Percentiles rank a stretch among this genome's conserved stretches.
phyloP scores from a whole-genome alignment of 208 protist genomes.

The Trichomonas tenax region DNA sequence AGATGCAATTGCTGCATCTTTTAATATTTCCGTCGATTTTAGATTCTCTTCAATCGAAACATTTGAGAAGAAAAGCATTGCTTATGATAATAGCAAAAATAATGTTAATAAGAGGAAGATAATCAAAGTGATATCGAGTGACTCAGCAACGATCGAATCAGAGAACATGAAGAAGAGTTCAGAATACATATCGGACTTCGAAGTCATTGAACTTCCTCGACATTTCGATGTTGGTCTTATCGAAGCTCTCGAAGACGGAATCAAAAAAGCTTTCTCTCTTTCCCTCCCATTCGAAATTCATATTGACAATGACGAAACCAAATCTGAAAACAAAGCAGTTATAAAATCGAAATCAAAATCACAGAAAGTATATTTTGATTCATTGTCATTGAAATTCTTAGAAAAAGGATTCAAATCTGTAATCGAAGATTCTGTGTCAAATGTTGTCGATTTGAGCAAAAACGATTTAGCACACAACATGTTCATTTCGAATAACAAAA shows the following conservation, averaged over 20 bases:
- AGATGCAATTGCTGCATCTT: neutral
- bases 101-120: too few species aligned
- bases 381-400: neutral
- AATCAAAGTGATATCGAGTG: neutral
- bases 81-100: too few species aligned
- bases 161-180: neutral
- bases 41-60: too few species aligned
- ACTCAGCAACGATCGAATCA: neutral
- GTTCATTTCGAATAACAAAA: neutral
- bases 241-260: neutral
- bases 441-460: neutral
- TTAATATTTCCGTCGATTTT: neutral
- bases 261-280: neutral
- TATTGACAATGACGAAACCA: too few species aligned
- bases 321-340: too few species aligned
- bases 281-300: neutral
- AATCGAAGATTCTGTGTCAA: neutral
- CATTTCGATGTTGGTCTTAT: neutral
- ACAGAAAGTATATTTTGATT: neutral
- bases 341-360: too few species aligned
- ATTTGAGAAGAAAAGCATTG: too few species aligned
- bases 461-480: neutral
- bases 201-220: neutral
- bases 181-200: neutral
- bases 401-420: neutral